Percentiles rank a stretch among this genome's conserved stretches.
Conservation (phyloP, 768 basidiomycete species). For the Amanita polypyramis region DNA sequence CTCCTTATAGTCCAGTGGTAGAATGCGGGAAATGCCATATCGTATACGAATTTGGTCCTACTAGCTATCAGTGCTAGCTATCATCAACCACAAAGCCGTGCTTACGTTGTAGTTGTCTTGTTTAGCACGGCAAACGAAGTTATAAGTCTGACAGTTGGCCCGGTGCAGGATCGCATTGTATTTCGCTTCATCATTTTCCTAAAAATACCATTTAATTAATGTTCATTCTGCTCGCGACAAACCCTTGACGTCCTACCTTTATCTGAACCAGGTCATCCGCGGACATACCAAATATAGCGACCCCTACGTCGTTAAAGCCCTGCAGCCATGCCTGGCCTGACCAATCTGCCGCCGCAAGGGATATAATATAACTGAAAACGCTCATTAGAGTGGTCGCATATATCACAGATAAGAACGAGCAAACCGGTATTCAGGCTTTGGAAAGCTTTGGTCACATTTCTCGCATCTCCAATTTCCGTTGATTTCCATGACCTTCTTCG, state of each 20-base stretch:
- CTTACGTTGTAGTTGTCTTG: conserved; percentile 79
- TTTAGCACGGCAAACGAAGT: conserved; percentile 80
- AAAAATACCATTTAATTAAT: conserved; percentile 1
- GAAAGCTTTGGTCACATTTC: conserved; percentile 71
- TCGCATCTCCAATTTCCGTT: conserved; percentile 84
- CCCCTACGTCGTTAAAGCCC: conserved; percentile 90
- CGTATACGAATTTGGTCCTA: conserved; percentile 78
- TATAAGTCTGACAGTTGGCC: conserved; percentile 61
- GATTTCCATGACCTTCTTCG: conserved; percentile 76
- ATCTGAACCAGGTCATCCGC: conserved; percentile 74
- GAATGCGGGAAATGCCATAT: conserved; percentile 69
- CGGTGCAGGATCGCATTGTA: conserved; percentile 51
- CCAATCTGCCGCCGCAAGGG: conserved; percentile 82
- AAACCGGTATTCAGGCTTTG: conserved; percentile 73
- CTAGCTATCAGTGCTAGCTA: not conserved
- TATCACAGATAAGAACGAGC: conserved; percentile 14
- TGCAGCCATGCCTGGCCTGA: conserved; percentile 88
- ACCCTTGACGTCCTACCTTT: conserved; percentile 33
- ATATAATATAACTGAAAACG: conserved; percentile 58
- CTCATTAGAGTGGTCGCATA: not conserved
- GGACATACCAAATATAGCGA: conserved; percentile 60
- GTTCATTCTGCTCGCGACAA: conserved; percentile 11
- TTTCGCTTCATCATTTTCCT: conserved; percentile 52
- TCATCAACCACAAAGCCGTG: conserved; percentile 5
- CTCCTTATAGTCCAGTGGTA: conserved; percentile 54